A percentile compares a stretch with the other conserved stretches of the same genome.
Evolutionary conservation across 352 stramenopile genomes (phyloP).

Genomic region (Phytophthora agathidicida): DNA sequence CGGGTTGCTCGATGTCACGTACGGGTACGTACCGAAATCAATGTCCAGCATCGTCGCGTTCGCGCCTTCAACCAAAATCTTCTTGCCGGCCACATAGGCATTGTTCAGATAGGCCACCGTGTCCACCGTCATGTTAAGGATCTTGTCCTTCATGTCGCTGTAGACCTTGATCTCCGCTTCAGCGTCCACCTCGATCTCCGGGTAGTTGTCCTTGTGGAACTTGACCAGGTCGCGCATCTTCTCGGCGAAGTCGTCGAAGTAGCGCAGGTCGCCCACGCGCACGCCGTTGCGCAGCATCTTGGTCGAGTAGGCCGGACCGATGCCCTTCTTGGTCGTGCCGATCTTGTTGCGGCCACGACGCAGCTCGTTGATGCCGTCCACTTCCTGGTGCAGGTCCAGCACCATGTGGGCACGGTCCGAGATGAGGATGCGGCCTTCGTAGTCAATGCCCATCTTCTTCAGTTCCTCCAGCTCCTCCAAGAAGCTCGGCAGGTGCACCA

Average conservation of each 20-base stretch:
- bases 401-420: conserved; percentile 98
- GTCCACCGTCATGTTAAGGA: conserved; percentile 93
- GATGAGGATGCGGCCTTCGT: conserved; percentile 95
- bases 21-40: conserved; percentile 99
- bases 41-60: conserved; percentile 99
- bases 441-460: conserved; percentile 89
- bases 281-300: conserved; percentile 99
- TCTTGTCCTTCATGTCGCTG: conserved; percentile 77
- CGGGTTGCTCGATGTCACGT: conserved; percentile 98
- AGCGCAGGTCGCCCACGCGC: conserved; percentile 95
- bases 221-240: conserved; percentile 93
- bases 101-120: conserved; percentile 98
- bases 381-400: conserved; percentile 98
- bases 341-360: conserved; percentile 96
- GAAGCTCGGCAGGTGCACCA: conserved; percentile 97
- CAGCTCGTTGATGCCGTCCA: conserved; percentile 86
- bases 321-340: conserved; percentile 99
- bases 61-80: conserved; percentile 98
- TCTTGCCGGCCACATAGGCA: conserved; percentile 95
- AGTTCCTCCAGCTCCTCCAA: conserved; percentile 95
- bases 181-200: conserved; percentile 75
- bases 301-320: conserved; percentile 98
- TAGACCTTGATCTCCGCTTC: conserved; percentile 90
- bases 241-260: conserved; percentile 88
- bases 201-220: conserved; percentile 92